Conservation (phyloP, 2,329 filamentous ascomycete genomes). For the Penicillium brevicompactum region DNA sequence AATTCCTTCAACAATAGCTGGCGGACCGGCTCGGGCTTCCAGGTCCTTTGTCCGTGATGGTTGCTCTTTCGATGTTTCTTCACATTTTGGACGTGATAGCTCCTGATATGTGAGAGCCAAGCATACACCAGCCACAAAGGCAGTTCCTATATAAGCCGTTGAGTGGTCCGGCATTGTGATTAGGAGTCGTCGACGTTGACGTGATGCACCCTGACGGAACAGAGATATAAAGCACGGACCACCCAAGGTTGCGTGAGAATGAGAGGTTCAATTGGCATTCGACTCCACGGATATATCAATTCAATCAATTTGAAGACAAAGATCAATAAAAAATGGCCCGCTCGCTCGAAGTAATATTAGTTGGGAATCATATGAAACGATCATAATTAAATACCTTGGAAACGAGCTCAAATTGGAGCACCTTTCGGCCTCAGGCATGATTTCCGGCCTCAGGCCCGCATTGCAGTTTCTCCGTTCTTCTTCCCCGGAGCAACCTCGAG, state of each 20-base stretch:
- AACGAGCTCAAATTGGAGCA: too few relatives aligned
- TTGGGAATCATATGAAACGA: too few relatives aligned
- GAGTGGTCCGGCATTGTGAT: conserved; percentile 35
- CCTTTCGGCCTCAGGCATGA: conserved; percentile 4
- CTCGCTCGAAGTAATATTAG: too few relatives aligned
- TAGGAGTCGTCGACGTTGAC: conserved; percentile 11
- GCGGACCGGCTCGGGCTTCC: conserved; percentile 35
- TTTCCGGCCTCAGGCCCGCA: conserved; percentile 8
- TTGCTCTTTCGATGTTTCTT: conserved; percentile 15
- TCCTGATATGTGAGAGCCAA: conserved; percentile 79
- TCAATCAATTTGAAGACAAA: too few relatives aligned
- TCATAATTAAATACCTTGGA: too few relatives aligned
- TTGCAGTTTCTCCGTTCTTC: conserved; percentile 15
- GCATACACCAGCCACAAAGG: conserved; percentile 76
- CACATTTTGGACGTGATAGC: conserved; percentile 68
- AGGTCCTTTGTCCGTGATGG: conserved; percentile 14
- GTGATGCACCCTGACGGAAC: conserved; percentile 10
- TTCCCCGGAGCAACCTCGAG: conserved; percentile 7
- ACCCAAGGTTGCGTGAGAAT: conserved; percentile 14
- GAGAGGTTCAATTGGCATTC: background rate
- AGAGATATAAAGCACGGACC: conserved; percentile 42
- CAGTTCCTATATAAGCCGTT: conserved; percentile 62
- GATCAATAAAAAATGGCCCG: too few relatives aligned
- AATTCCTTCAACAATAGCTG: conserved; percentile 71
- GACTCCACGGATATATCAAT: background rate